Evolutionary conservation across 2,329 filamentous ascomycete genomes (phyloP), one percentile per base, ranked within the genome.

Genomic region (Rugonectria rugulosa): DNA sequence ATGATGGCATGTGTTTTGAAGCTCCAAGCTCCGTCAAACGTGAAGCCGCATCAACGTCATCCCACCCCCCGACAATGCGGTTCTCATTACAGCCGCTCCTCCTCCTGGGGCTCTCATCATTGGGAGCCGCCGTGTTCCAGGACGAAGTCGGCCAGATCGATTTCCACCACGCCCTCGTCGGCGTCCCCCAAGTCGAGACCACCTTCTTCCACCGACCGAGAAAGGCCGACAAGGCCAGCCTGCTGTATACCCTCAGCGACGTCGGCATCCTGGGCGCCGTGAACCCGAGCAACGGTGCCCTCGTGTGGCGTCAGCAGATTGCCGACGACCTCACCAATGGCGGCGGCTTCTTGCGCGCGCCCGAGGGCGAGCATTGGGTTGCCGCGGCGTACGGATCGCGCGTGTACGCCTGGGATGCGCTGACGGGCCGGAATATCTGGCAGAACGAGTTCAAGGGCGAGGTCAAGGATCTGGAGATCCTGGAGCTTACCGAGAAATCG

Each of bases 121-220:
- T 77, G 42, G 78, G 84, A 46, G 66, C 65, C 6, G 91, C 92
- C 62, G 86, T 98, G 57, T 97, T 92, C 78, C 82, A 85, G 65
- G 95, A 99, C 71, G 94, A 99, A 75, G 92, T 96, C 64, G 93
- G 88, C 78, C 84, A 91, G 67, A 85, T 96, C 73, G 95, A 99
- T 77, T 98, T 92, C 78, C 94, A 98, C 77, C 88, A 96, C 78
- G 86, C 91, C 62, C 87, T 98, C 43, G 80, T 99, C 68, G 95
- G 95, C 69, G 77, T 91, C 31, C 92, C 95, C 50, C 89, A 89
- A 72, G 80, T 85, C 72, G 86, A 91, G 60, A 90, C 91, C 58
- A 97, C 94, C 65, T 96, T 98, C 83, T 98, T 98, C 85, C 92
- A 97, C 77, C 89, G 88, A 65, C 94, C 95, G 32, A 84, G 89